Evolutionary conservation across 768 basidiomycete genomes (phyloP), one percentile per base, ranked within the genome.

Genomic region (Kwoniella botswanensis): DNA sequence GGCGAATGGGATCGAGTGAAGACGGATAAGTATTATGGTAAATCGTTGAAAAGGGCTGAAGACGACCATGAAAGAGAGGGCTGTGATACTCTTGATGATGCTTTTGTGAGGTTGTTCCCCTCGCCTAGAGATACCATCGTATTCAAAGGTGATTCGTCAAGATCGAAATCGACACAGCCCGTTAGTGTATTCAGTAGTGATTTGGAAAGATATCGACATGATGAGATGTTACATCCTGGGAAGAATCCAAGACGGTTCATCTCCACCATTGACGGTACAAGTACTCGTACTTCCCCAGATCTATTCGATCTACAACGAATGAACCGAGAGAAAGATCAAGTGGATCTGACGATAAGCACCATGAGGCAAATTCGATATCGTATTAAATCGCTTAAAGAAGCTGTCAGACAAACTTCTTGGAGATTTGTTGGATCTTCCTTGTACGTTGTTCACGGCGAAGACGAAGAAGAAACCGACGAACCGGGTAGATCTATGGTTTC

Each of bases 11-110:
- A 21, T 6, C 18, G 42, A 5, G 53, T 63, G 11, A 29, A 41
- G 15, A 29, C 67, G 3, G 67, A 52, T 24, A 68, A 62, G 18
- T 15, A 54, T 1, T 68, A 68, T 26, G 67, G 67, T 15, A 53
- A 55, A 22, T 50, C 46, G 13, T 15, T 68, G 7, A 29, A 46
- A n/a, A 68, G 54, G 52, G 5, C 10, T 26, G 11, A 21, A 17
- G 44, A 52, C 10, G 65, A 67, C 21, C 18, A 21, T 21, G 56
- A 67, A 3, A 17, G 44, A 21, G 50, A 13, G 50, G 43, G 56
- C 43, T 21, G 26, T 17, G 52, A 61, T 2, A 59, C 56, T 6
- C 22, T 68, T 26, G 18, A 61, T 52, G 67, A 68, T 18, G 67
- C 59, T 13, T 35, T 68, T 5, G 53, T 57, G 22, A 50, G 60